Base-by-base conservation (phyloP, 306 rosid genomes). In the Castanopsis chinensis region DNA sequence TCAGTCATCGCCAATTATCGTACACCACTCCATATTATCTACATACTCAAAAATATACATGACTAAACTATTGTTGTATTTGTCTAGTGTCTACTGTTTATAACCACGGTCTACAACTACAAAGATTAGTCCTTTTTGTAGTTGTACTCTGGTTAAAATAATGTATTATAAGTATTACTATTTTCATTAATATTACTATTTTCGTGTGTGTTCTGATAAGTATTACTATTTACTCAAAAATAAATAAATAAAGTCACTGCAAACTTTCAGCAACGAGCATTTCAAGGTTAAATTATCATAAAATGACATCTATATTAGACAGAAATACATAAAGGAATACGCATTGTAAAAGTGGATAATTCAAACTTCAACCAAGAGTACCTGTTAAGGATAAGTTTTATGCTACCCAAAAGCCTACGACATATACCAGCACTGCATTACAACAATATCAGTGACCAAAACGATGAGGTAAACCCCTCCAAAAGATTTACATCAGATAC, bases 351-450 rank as follows among this genome's bases (percentile, higher is more conserved):
- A 63, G 69, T 35, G 5, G 5, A 67, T 0, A 12, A 23, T 59
- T 19, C 32, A 4, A 59, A 23, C 28, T 59, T 59, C 65, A 59
- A 59, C 65, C 65, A 59, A 59, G 65, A 9, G 30, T 21, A 59
- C 28, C 32, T 23, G 30, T 23, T 59, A 21, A 3, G 14, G 51
- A 33, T 65, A 30, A 32, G 35, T 28, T 18, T 65, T 65, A 58
- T 58, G 33, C 19, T 33, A 15, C 51, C 65, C 60, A 56, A 56
- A 33, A 37, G 27, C 61, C 55, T 65, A 53, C 65, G 67, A 65
- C 20, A 54, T 61, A 15, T 60, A 69, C 72, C 20, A 75, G 75
- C 80, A 75, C 75, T 57, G 74, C 71, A 43, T 56, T 80, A 43
- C 77, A 63, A 68, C 18, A 61, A 71, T 54, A 69, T 18, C 35